Percentiles rank a stretch among this genome's conserved stretches.
Conservation (phyloP, 139 green algal genomes). For the Volvox africanus region DNA sequence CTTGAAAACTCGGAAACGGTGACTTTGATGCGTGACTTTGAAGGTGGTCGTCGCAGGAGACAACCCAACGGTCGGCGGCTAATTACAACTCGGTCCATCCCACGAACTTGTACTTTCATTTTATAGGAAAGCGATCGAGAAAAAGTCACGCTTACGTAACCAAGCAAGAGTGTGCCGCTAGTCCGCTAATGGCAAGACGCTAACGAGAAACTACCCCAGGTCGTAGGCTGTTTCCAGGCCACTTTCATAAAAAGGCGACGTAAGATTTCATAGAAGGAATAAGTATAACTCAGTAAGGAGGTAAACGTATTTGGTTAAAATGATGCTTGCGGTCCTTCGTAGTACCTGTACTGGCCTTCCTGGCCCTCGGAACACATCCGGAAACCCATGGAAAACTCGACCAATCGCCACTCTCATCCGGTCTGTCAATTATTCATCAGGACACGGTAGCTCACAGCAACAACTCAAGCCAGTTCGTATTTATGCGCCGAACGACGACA, state of each 20-base stretch:
- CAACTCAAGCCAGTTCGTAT: neutral
- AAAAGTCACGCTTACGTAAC: too few relatives aligned
- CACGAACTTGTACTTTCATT: neutral
- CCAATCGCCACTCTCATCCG: neutral
- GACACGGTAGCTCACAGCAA: neutral
- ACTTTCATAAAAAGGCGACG: too few relatives aligned
- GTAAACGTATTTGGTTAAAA: too few relatives aligned
- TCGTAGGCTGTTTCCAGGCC: too few relatives aligned
- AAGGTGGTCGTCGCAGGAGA: neutral
- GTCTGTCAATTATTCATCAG: neutral
- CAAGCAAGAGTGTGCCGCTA: too few relatives aligned
- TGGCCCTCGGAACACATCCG: neutral
- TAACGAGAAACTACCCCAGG: too few relatives aligned
- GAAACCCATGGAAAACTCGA: neutral
- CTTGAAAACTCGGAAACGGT: neutral
- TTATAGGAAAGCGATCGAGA: neutral
- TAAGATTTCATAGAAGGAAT: too few relatives aligned
- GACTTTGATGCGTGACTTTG: neutral
- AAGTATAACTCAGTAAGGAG: too few relatives aligned
- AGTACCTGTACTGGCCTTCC: neutral
- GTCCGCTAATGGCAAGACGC: too few relatives aligned
- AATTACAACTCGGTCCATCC: neutral
- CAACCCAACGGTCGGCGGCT: neutral
- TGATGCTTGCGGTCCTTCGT: neutral
- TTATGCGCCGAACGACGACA: conserved; percentile 9